phyloP scores from a whole-genome alignment of 202 grass and related monocot genomes.

The Panicum virgatum region DNA sequence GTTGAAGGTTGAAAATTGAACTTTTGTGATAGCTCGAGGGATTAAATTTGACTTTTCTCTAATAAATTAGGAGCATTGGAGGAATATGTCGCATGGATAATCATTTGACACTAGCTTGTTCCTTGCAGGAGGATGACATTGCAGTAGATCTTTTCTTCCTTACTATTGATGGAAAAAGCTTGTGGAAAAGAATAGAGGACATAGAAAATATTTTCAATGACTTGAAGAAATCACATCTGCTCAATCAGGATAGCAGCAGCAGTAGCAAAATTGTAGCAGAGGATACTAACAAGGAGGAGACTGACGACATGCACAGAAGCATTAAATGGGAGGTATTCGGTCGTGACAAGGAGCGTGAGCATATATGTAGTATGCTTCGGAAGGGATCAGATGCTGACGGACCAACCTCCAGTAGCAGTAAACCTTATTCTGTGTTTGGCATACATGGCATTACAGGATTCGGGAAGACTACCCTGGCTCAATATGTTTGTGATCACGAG shows the following conservation, averaged over 20 bases:
- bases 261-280: background rate
- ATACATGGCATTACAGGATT: slow-evolving; percentile 41
- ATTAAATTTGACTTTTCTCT: no score
- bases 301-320: background rate
- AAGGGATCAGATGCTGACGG: background rate
- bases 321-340: background rate
- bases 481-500: slow-evolving; percentile 14
- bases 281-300: background rate
- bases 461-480: slow-evolving; percentile 36
- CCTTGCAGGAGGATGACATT: background rate
- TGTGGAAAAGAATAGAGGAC: background rate
- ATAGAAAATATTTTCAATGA: background rate
- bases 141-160: background rate
- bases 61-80: background rate
- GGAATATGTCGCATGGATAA: background rate
- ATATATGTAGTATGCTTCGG: background rate
- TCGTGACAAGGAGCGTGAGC: background rate
- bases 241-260: background rate
- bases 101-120: background rate
- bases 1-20: no score
- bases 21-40: no score
- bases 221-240: background rate
- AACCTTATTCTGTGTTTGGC: slow-evolving; percentile 6
- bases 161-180: background rate
- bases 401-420: background rate